Percentiles rank a stretch among this genome's conserved stretches.
Evolutionary conservation across 106 monocot genomes (phyloP).

Genomic region (Dactylorhiza incarnata): DNA sequence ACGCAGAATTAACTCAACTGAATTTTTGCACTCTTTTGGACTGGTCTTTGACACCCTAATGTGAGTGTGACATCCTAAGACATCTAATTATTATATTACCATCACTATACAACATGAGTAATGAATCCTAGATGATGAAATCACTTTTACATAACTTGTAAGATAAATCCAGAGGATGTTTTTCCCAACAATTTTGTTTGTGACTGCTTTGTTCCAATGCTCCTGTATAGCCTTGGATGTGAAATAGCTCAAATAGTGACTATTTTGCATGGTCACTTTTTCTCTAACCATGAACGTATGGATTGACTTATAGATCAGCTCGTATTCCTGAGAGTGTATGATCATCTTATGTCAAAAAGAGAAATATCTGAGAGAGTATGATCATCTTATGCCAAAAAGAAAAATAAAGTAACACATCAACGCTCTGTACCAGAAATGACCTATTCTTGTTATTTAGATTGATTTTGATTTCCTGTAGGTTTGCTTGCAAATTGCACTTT

Average conservation of each 20-base stretch:
- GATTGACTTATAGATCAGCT: not conserved
- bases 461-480: not conserved
- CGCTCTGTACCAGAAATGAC: not conserved
- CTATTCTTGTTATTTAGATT: not conserved
- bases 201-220: too few species aligned
- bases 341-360: not conserved
- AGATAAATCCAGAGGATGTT: too few species aligned
- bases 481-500: not conserved
- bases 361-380: not conserved
- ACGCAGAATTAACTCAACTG: too few species aligned
- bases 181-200: too few species aligned
- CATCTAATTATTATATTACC: too few species aligned
- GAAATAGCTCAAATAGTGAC: not conserved
- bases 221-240: too few species aligned
- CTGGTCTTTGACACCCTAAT: too few species aligned
- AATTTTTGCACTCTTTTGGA: too few species aligned
- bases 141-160: too few species aligned
- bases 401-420: not conserved
- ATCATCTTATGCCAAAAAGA: not conserved
- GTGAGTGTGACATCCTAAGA: too few species aligned
- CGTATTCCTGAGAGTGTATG: not conserved
- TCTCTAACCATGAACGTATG: not conserved
- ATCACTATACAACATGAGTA: too few species aligned
- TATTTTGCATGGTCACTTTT: not conserved
- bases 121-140: too few species aligned